Conservation (phyloP, 345 rosid genomes). For the Cardiospermum halicacabum region DNA sequence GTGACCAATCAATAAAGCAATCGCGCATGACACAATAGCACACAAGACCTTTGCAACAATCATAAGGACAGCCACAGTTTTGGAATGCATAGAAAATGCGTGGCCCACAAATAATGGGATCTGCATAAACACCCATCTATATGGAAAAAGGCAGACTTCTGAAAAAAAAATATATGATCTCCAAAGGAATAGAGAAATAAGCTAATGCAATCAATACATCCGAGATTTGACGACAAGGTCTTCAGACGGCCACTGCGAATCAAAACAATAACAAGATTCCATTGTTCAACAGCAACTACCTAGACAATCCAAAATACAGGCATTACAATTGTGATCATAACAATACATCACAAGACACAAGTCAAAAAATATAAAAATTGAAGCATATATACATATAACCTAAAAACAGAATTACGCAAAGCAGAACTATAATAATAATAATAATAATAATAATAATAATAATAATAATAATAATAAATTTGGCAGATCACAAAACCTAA, state of each 20-base stretch:
- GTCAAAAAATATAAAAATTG: slow-evolving; percentile 21
- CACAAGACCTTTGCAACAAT: slow-evolving; percentile 73
- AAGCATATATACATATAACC: neutral
- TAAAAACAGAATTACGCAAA: neutral
- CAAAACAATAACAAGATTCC: slow-evolving; percentile 87
- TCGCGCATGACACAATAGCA: slow-evolving; percentile 82
- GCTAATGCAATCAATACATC: slow-evolving; percentile 85
- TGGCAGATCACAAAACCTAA: too few species aligned
- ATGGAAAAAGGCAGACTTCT: slow-evolving; percentile 82
- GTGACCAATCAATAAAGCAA: slow-evolving; percentile 86
- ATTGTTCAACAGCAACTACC: slow-evolving; percentile 27
- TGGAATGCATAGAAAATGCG: slow-evolving; percentile 74
- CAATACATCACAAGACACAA: neutral
- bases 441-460: too few species aligned
- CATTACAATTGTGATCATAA: neutral
- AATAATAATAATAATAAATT: too few species aligned
- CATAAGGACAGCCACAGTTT: slow-evolving; percentile 80
- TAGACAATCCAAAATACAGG: neutral
- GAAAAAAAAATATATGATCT: slow-evolving; percentile 82
- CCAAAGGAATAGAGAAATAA: slow-evolving; percentile 88
- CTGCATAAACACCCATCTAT: slow-evolving; percentile 96
- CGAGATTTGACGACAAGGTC: slow-evolving; percentile 76
- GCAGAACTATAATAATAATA: neutral
- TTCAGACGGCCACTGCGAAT: slow-evolving; percentile 63
- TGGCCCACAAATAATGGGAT: slow-evolving; percentile 87